Base-by-base conservation (phyloP, 768 basidiomycete genomes). In the Calocybe gangraenosa region DNA sequence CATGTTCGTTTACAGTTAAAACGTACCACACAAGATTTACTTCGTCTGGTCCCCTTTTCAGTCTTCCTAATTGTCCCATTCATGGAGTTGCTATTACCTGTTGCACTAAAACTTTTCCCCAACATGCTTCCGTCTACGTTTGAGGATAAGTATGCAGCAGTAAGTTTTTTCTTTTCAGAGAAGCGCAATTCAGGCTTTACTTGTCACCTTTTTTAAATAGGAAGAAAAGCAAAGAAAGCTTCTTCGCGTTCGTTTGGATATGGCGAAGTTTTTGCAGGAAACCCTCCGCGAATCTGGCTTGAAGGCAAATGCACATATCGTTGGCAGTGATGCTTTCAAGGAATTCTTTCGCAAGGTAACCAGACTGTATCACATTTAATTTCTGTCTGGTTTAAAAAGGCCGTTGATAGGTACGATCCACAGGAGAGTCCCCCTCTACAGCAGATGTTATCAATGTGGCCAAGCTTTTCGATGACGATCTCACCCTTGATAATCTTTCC, bases 251-350 rank as follows among this genome's bases (percentile, higher is more conserved):
- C 79, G 95, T 47, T 74, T 99, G 28, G 94, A 96, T 63, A 98
- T 97, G 95, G 96, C 96, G 57, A 98, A 99, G 61, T 99, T 98
- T 75, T 74, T 99, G 19, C 95, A 97, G 57, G 96, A 99, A 65
- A 98, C 96, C 0, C 78, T 99, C 36, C 82, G 91, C 31, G 96
- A 97, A 68, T 92, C 88, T 1, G 92, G 92, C 31, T 73, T 97
- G 48, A 93, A 90, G 63, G 91, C 91, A 7, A 91, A 90, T 49
- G 82, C 86, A 15, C 92, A 95, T 60, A 96, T 99, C 47, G 82
- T 97, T 47, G 88, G 92, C 51, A 87, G 80, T 33, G 94, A 96
- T 44, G 90, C 92, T 32, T 99, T 99, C 79, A 97, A 97, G 62
- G 92, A 95, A 65, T 99, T 99, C 71, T 99, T 99, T 84, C 82